Conservation (phyloP, 148 eudicot species). For the Cornus kousa region DNA sequence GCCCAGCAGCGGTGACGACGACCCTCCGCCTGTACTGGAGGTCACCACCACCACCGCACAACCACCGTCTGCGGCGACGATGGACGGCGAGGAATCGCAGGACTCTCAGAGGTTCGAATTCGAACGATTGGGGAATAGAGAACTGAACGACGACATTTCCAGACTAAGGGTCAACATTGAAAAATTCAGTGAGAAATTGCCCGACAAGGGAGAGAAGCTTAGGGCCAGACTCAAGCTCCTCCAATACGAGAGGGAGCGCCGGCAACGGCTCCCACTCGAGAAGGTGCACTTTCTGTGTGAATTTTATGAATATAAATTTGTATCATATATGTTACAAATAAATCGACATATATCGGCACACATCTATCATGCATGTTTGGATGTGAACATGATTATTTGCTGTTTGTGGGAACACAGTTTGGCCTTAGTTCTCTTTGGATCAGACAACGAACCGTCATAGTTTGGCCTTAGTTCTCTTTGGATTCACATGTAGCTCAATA, state of each 20-base stretch:
- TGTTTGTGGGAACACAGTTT: neutral
- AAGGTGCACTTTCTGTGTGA: neutral
- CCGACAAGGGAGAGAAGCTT: slow-evolving; percentile 32
- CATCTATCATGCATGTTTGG: neutral
- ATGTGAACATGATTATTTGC: neutral
- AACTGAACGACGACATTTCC: slow-evolving; percentile 4
- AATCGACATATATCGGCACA: too few relatives aligned
- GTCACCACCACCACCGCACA: slow-evolving; percentile 15
- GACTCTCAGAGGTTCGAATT: slow-evolving; percentile 11
- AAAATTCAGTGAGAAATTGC: neutral
- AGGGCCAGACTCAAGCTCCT: slow-evolving; percentile 7
- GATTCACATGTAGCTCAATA: neutral
- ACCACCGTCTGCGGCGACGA: neutral
- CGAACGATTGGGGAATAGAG: neutral
- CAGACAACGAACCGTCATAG: too few relatives aligned
- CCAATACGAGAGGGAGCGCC: slow-evolving; percentile 25
- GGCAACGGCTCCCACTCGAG: slow-evolving; percentile 12
- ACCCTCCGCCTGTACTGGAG: slow-evolving; percentile 24
- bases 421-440: neutral
- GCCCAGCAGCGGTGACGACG: slow-evolving; percentile 12
- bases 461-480: neutral
- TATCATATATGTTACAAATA: neutral
- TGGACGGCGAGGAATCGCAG: slow-evolving; percentile 4
- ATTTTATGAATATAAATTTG: neutral
- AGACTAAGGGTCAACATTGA: neutral